These are phyloP conservation scores for Fusarium equiseti DNA, from an alignment of 2,329 filamentous ascomycete species.

Conservation along the genomic window DNA sequence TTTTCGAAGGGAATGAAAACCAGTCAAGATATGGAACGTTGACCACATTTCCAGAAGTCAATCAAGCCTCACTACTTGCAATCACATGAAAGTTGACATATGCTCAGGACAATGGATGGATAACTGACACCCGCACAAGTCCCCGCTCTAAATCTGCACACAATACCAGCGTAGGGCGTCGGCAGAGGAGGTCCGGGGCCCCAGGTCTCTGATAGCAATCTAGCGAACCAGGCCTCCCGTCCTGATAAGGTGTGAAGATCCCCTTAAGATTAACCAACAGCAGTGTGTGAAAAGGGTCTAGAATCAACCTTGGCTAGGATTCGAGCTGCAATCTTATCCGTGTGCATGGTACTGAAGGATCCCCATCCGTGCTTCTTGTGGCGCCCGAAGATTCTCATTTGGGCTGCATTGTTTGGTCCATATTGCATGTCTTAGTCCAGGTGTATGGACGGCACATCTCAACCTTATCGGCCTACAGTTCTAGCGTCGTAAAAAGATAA, in stretches of 20 bases:
- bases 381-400: not conserved
- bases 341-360: constrained; percentile 16
- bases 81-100: constrained; percentile 5
- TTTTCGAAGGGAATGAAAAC: constrained; percentile 14
- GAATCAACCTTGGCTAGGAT: constrained; percentile 7
- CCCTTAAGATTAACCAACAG: constrained; percentile 29
- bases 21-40: not conserved
- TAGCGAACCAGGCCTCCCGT: constrained; percentile 8
- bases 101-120: not conserved
- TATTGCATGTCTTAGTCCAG: not conserved
- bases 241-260: constrained; percentile 33
- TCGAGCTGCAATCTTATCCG: constrained; percentile 20
- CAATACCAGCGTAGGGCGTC: constrained; percentile 19
- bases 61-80: not conserved
- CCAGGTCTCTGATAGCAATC: constrained; percentile 33
- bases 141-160: constrained; percentile 30
- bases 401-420: not conserved
- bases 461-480: constrained; percentile 6
- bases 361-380: constrained; percentile 32
- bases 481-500: not conserved
- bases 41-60: constrained; percentile 2
- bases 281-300: constrained; percentile 11
- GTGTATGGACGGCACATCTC: not conserved
- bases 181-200: constrained; percentile 26
- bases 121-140: constrained; percentile 6